These are phyloP conservation scores for Tricholoma bakamatsutake DNA, from an alignment of 768 basidiomycete genomes.

Conservation along the genomic window DNA sequence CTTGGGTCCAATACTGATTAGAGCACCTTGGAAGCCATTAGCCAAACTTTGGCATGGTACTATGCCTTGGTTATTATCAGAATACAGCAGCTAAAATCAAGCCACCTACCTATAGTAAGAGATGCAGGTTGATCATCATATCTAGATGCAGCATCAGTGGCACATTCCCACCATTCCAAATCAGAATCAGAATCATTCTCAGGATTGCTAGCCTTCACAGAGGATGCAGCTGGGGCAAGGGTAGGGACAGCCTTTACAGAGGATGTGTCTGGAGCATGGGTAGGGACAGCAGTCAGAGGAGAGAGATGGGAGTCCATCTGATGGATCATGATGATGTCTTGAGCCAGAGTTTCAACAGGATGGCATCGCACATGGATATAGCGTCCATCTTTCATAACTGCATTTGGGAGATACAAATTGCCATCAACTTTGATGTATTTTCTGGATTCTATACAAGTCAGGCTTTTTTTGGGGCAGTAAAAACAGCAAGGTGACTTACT, in stretches of 20 bases:
- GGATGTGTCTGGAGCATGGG: no score
- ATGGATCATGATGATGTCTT: conserved; percentile 4
- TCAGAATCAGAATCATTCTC: not conserved
- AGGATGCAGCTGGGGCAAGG: not conserved
- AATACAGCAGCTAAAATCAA: not conserved
- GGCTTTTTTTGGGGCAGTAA: no score
- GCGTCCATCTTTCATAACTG: not conserved
- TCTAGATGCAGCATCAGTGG: not conserved
- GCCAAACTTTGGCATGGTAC: not conserved
- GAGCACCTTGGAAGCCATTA: conserved; percentile 1
- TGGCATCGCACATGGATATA: conserved; percentile 3
- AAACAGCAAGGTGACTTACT: no score
- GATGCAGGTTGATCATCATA: not conserved
- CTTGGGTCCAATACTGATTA: conserved; percentile 2
- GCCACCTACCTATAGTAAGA: not conserved
- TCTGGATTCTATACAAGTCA: not conserved
- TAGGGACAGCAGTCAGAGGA: no score
- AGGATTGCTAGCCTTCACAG: not conserved
- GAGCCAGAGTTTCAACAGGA: not conserved
- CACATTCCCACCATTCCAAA: not conserved
- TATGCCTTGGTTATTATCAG: not conserved
- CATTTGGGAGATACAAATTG: conserved; percentile 2
- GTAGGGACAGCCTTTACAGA: no score
- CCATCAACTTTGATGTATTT: not conserved
- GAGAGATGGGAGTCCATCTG: not conserved